Evolutionary conservation across 1,284 basidiomycete genomes (phyloP).

Genomic region (Marasmius tenuissimus): DNA sequence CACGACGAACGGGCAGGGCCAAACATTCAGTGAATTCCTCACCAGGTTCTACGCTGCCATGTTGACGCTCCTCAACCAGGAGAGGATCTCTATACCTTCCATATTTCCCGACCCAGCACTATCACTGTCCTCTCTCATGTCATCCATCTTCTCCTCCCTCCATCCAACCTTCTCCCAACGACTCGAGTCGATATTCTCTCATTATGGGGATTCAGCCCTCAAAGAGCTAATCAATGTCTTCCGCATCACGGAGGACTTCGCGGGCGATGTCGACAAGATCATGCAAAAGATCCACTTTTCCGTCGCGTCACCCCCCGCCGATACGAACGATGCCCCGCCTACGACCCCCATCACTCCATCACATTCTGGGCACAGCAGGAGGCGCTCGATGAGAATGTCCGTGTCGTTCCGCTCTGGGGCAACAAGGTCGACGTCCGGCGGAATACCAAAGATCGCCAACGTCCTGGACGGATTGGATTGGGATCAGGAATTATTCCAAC

Average conservation of each 20-base stretch:
- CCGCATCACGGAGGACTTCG: slow-evolving; percentile 81
- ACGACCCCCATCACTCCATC: slow-evolving; percentile 21
- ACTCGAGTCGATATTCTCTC: slow-evolving; percentile 63
- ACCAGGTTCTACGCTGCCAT: slow-evolving; percentile 74
- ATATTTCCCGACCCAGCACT: slow-evolving; percentile 80
- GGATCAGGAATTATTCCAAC: slow-evolving; percentile 89
- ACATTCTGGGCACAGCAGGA: slow-evolving; percentile 33
- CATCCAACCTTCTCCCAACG: slow-evolving; percentile 81
- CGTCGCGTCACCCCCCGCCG: slow-evolving; percentile 29
- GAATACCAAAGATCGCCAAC: slow-evolving; percentile 26
- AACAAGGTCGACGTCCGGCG: slow-evolving; percentile 34
- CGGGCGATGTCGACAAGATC: slow-evolving; percentile 65
- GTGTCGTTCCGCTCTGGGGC: slow-evolving; percentile 61
- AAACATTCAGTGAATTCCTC: slow-evolving; percentile 65
- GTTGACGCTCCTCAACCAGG: slow-evolving; percentile 62
- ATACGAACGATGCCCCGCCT: slow-evolving; percentile 12
- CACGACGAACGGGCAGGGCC: slow-evolving; percentile 25
- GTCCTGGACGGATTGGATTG: slow-evolving; percentile 57
- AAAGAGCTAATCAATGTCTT: slow-evolving; percentile 71
- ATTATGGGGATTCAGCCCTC: slow-evolving; percentile 63
- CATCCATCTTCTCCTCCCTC: slow-evolving; percentile 74
- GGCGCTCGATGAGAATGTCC: slow-evolving; percentile 71
- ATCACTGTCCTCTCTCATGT: slow-evolving; percentile 79
- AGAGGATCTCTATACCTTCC: slow-evolving; percentile 71
- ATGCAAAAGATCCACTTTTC: slow-evolving; percentile 72